Evolutionary conservation across 345 rosid species (phyloP), one percentile per base, ranked within the genome.

Genomic region (Aegle marmelos): DNA sequence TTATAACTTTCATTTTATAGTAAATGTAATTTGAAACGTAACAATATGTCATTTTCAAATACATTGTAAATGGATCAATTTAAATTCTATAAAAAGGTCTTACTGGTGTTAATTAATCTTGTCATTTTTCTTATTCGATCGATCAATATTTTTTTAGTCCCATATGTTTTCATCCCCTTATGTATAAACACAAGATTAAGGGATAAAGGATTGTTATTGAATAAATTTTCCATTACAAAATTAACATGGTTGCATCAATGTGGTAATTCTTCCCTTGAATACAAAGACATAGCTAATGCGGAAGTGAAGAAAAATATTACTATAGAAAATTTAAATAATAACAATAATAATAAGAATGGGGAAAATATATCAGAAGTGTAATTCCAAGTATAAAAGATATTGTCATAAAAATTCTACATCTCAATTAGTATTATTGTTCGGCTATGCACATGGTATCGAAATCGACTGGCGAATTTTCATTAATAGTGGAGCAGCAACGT

Each of bases 11-110:
- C 7, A 36, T 0, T 36, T 0, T 0, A 36, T 36, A 36, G 0
- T 0, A 36, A 0, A 0, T 36, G 0, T 4, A 36, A 0, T 0
- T 36, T 36, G 7, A 36, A 36, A 36, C n/a, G 39, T 36, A 6
- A 36, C 0, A 36, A 7, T 36, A 36, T 2, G 0, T 0, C 9
- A 36, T 9, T 7, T 0, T 0, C 9, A 36, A 36, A 36, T 9
- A 0, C 3, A 36, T n/a, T n/a, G n/a, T n/a, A n/a, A n/a, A n/a
- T n/a, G n/a, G n/a, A n/a, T 13, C 50, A 11, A 1, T 45, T 45
- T 45, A 45, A 45, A 45, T 45, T 45, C 50, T 0, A 0, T 4
- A 45, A 11, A 45, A 41, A 45, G 0, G 16, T 5, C 50, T 3
- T 11, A 3, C 50, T 5, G 1, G 50, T 11, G 17, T 45, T 45